Evolutionary conservation across 371 early-diverging fungal genomes (phyloP), one percentile per base, ranked within the genome.

Genomic region (Mortierella sp.): DNA sequence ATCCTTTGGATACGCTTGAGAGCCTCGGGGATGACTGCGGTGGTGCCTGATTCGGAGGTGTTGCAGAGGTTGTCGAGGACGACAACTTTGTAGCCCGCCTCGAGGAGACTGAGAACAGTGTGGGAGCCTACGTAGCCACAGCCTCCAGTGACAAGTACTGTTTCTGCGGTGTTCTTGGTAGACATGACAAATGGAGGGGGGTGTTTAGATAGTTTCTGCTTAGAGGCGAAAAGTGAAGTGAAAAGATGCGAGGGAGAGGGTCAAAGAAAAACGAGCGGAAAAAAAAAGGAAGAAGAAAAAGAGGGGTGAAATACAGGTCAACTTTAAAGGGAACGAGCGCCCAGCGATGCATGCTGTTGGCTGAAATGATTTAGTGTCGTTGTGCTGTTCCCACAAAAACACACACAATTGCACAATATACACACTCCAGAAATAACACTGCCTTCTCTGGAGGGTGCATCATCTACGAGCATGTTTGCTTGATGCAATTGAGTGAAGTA

Each of bases 81-180:
- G 3, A 97, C 94, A 55, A 96, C 93, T 70, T 94, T 90, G 86
- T 91, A 93, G 48, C 95, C 94, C 9, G 91, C 88, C 45, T 92
- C 89, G 75, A 97, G 82, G 1, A 97, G 91, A 80, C 96, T 95
- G 52, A 96, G 84, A 11, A 95, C 95, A 0, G 97, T 97, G 90
- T 97, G 97, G 21, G 96, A 95, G 19, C 98, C 98, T 82, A 97
- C 96, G 80, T 96, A 97, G 13, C 98, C 98, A 79, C 96, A 95
- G 21, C 97, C 97, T 28, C 97, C 97, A 14, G 97, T 96, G 72
- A 97, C 96, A 58, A 97, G 92, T 55, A 97, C 92, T 84, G 77
- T 81, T 42, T 68, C 68, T 19, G 68, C 44, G 44, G 70, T n/a
- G 65, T 70, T 81, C 44, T 42, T 28, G 31, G 81, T 73, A 16